Percentiles rank a stretch among this genome's conserved stretches.
Evolutionary conservation across 2,329 filamentous ascomycete genomes (phyloP).

Genomic region (Nemania abortiva): DNA sequence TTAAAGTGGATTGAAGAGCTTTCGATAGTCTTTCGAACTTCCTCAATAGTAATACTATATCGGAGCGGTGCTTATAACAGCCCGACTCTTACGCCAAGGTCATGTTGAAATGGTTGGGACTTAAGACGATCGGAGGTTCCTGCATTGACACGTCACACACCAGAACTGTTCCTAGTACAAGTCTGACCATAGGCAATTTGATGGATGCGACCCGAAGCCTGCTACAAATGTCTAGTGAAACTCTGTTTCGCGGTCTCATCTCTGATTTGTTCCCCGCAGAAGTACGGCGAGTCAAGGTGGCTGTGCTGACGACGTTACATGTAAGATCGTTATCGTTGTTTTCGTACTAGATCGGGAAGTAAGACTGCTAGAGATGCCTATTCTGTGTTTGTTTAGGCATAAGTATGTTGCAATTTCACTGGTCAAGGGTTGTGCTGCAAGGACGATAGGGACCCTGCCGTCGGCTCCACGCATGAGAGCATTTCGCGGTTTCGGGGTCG

Average conservation of each 20-base stretch:
- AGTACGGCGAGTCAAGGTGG: neutral
- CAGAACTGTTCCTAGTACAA: neutral
- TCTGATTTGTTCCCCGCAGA: neutral
- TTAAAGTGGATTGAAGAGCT: neutral
- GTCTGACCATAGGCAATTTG: neutral
- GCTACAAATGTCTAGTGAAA: neutral
- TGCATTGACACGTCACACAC: neutral
- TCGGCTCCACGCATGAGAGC: too few relatives aligned
- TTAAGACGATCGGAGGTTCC: neutral
- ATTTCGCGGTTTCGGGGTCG: slow-evolving; percentile 6
- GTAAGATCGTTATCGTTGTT: neutral
- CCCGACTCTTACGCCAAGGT: neutral
- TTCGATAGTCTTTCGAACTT: neutral
- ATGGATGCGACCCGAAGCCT: neutral
- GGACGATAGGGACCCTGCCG: too few relatives aligned
- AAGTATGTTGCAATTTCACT: too few relatives aligned
- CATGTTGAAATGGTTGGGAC: neutral
- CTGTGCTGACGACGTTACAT: neutral
- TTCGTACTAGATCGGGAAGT: neutral
- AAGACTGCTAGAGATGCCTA: neutral
- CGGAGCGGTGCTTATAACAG: neutral
- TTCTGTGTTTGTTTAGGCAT: neutral
- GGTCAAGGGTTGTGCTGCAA: too few relatives aligned
- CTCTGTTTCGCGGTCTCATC: neutral
- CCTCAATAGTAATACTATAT: neutral